phyloP scores from a whole-genome alignment of 2,329 filamentous ascomycete genomes.

The Chaetomium strumarium region DNA sequence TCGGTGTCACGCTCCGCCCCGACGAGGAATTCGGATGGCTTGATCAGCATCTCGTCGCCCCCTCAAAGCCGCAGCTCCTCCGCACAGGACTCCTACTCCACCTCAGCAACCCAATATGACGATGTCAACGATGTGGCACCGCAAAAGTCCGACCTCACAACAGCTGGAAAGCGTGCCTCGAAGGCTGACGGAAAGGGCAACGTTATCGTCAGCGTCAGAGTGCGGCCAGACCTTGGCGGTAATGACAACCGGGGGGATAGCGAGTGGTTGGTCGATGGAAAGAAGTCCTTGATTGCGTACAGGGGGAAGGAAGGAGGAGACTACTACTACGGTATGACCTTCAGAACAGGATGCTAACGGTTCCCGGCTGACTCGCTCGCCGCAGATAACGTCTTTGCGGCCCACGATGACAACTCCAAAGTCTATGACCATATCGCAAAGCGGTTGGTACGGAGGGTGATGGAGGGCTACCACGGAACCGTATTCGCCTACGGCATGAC shows the following conservation, averaged over 20 bases:
- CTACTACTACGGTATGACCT: constrained; percentile 74
- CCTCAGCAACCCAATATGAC: constrained; percentile 82
- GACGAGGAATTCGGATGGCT: constrained; percentile 64
- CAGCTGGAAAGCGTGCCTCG: constrained; percentile 43
- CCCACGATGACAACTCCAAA: constrained; percentile 86
- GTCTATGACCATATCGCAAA: constrained; percentile 95
- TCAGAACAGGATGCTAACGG: constrained; percentile 7
- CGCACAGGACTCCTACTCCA: constrained; percentile 86
- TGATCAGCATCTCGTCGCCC: constrained; percentile 73
- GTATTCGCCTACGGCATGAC: constrained; percentile 99
- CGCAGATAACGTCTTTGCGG: constrained; percentile 90
- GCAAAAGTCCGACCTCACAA: constrained; percentile 28
- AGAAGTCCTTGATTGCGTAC: constrained; percentile 75
- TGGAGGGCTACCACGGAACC: constrained; percentile 98
- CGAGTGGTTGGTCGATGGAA: constrained; percentile 89
- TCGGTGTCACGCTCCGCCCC: constrained; percentile 58
- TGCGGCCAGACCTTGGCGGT: constrained; percentile 72
- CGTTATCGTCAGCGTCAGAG: constrained; percentile 89
- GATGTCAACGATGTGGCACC: constrained; percentile 58
- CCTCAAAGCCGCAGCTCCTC: constrained; percentile 88
- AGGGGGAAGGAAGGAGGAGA: constrained; percentile 86
- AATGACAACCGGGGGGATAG: constrained; percentile 60
- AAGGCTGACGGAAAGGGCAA: constrained; percentile 80
- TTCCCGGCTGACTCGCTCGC: constrained; percentile 15
- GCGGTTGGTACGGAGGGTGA: constrained; percentile 87